phyloP scores from a whole-genome alignment of 441 rosid genomes.

The Manihot esculenta region DNA sequence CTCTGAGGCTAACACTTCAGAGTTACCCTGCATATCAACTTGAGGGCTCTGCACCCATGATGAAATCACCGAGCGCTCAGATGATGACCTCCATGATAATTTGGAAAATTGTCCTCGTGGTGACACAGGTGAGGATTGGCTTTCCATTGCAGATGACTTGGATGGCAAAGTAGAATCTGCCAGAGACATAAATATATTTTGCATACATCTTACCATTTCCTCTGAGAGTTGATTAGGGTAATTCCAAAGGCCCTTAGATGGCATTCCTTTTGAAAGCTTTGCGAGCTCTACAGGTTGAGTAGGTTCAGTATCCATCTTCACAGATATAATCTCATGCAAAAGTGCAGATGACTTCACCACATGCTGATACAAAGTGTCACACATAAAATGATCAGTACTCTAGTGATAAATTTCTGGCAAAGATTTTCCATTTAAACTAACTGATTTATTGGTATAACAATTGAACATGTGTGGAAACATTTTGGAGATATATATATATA shows the following conservation, averaged over 20 bases:
- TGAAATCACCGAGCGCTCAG: constrained; percentile 40
- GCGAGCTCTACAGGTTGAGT: constrained; percentile 29
- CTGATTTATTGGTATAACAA: not conserved
- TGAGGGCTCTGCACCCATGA: constrained; percentile 41
- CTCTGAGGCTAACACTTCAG: constrained; percentile 32
- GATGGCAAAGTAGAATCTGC: constrained; percentile 45
- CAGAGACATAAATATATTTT: constrained; percentile 53
- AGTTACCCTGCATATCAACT: constrained; percentile 29
- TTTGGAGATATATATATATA: too few relatives aligned
- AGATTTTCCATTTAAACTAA: not conserved
- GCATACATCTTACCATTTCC: constrained; percentile 71
- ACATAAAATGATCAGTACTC: constrained; percentile 5
- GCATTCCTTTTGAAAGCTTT: constrained; percentile 49
- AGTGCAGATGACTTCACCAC: constrained; percentile 30
- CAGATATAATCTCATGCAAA: constrained; percentile 27
- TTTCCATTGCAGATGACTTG: constrained; percentile 37
- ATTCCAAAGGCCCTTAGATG: constrained; percentile 45
- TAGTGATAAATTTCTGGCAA: not conserved
- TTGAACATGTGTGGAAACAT: too few relatives aligned
- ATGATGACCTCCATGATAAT: constrained; percentile 59
- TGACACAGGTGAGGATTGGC: constrained; percentile 46
- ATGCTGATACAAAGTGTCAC: constrained; percentile 36
- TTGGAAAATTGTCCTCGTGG: constrained; percentile 48
- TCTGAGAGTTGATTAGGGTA: constrained; percentile 58
- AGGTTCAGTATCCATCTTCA: constrained; percentile 29